Percentiles rank a stretch among this genome's conserved stretches.
Evolutionary conservation across 1,284 basidiomycete genomes (phyloP).

Genomic region (Tilletia caries): DNA sequence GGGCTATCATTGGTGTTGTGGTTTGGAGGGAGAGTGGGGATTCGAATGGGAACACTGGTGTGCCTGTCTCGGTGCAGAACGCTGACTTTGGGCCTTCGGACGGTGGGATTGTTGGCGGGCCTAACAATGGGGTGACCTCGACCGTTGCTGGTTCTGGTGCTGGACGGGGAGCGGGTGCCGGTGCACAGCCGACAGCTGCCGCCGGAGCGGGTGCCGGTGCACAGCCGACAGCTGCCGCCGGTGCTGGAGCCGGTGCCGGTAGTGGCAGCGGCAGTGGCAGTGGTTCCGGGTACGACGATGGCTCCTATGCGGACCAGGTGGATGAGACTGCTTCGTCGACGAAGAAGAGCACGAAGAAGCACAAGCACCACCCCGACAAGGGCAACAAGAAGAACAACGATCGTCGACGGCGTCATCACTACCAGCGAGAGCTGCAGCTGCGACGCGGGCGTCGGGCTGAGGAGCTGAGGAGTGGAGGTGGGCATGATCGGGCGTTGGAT

Average conservation of each 20-base stretch:
- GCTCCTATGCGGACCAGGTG: too few species aligned
- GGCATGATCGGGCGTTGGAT: too few species aligned
- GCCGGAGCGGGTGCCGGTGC: not conserved
- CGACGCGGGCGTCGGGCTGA: not conserved
- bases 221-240: too few species aligned
- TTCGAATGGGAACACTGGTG: not conserved
- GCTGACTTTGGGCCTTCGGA: conserved; percentile 4
- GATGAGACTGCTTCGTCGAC: not conserved
- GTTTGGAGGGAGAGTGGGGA: conserved; percentile 36
- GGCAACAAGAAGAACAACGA: not conserved
- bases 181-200: not conserved
- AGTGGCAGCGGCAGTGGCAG: not conserved
- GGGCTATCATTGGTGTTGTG: conserved; percentile 37
- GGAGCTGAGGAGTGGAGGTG: too few species aligned
- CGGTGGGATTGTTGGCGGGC: not conserved
- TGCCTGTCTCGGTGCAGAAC: not conserved
- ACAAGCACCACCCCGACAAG: not conserved
- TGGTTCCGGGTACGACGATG: not conserved
- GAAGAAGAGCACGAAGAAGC: not conserved
- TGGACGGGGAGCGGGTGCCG: not conserved
- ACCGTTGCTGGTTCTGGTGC: not conserved
- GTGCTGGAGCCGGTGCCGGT: not conserved
- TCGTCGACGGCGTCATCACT: not conserved
- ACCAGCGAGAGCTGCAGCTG: not conserved
- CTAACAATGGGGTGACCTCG: not conserved